phyloP scores from a whole-genome alignment of 2,329 filamentous ascomycete genomes.

The Alternaria novae-zelandiae region DNA sequence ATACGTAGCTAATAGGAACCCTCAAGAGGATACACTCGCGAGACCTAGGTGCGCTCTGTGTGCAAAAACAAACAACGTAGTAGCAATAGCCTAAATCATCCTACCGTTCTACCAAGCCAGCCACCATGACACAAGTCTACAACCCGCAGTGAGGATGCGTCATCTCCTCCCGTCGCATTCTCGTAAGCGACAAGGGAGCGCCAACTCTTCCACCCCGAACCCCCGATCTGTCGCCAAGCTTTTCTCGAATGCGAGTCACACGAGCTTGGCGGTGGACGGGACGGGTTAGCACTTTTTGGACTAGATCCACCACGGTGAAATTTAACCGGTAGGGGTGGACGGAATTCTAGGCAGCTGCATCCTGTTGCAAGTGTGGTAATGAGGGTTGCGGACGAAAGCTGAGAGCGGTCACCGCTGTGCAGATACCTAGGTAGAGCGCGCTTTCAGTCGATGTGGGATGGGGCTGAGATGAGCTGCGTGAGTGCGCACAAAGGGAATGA shows the following conservation, averaged over 20 bases:
- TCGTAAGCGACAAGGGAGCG: not conserved
- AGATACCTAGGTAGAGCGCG: not conserved
- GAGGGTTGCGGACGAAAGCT: not conserved
- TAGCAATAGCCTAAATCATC: not conserved
- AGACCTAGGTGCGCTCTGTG: not conserved
- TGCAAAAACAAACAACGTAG: not conserved
- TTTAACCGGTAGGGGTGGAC: not conserved
- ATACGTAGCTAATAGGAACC: not conserved
- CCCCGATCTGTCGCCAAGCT: slow-evolving; percentile 5
- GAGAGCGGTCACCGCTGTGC: not conserved
- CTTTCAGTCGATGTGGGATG: not conserved
- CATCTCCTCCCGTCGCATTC: slow-evolving; percentile 2
- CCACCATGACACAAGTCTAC: not conserved
- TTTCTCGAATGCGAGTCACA: not conserved
- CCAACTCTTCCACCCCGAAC: slow-evolving; percentile 1
- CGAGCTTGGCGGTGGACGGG: not conserved
- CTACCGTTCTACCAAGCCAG: not conserved
- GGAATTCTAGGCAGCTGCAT: not conserved
- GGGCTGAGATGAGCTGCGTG: not conserved
- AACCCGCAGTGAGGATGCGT: not conserved
- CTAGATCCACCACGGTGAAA: not conserved
- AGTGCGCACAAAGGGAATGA: not conserved
- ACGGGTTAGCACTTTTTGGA: not conserved
- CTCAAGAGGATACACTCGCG: not conserved
- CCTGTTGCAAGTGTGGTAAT: not conserved